Percentiles rank a stretch among this genome's conserved stretches.
Evolutionary conservation across 768 basidiomycete genomes (phyloP).

Genomic region (Udeniomyces megalosporus): DNA sequence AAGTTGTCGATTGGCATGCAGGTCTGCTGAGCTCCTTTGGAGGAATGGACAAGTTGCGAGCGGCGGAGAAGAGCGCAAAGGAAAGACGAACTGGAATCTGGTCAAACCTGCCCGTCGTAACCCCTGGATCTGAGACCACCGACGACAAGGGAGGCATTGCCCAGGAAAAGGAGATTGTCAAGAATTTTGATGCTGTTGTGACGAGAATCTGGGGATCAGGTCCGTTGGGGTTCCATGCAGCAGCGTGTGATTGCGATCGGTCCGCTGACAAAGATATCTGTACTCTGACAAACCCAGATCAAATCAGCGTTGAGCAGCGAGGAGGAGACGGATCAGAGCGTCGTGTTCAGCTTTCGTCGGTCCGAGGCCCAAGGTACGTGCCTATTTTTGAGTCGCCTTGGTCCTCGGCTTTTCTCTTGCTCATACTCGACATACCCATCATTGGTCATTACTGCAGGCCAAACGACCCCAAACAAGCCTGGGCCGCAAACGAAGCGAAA

Average conservation of each 20-base stretch:
- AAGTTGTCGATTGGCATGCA: conserved; percentile 93
- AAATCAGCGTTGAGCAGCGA: conserved; percentile 24
- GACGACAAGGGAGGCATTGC: conserved; percentile 31
- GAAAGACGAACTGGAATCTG: conserved; percentile 34
- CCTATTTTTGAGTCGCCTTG: no score
- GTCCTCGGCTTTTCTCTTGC: no score
- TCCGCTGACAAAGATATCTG: no score
- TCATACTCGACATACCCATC: no score
- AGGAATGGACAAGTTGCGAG: conserved; percentile 72
- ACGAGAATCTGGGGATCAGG: conserved; percentile 83
- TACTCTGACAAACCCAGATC: no score
- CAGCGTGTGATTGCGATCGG: conserved; percentile 41
- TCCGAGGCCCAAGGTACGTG: conserved; percentile 60
- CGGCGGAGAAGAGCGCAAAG: conserved; percentile 54
- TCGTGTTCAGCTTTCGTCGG: conserved; percentile 73
- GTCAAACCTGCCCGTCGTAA: conserved; percentile 19
- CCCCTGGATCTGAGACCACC: conserved; percentile 19
- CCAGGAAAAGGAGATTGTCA: conserved; percentile 22
- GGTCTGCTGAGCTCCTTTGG: conserved; percentile 74
- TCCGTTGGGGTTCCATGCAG: conserved; percentile 30
- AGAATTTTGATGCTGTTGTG: conserved; percentile 61
- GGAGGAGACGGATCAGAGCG: conserved; percentile 44
- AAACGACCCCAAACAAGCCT: conserved; percentile 69
- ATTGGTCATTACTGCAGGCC: conserved; percentile 37
- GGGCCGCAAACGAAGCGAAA: conserved; percentile 76